Base-by-base conservation (phyloP, 192 early-diverging fungal genomes). In the Powellomyces hirtus region DNA sequence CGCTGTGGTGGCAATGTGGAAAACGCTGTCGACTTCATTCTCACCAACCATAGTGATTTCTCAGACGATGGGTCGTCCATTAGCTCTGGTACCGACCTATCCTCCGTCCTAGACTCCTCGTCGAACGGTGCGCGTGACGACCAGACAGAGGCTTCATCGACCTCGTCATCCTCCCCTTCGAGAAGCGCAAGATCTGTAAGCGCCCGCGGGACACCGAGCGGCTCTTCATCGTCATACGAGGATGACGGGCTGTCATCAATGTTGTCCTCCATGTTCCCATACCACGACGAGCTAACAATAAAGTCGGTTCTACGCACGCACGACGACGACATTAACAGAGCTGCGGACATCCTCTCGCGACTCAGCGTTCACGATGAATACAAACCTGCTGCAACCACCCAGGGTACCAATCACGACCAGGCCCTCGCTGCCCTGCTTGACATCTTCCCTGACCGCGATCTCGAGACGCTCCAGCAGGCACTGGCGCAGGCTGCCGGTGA, bases 191-290 rank as follows among this genome's bases (percentile, higher is more conserved):
- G 27, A 5, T 30, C 7, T 26, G 6, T 30, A 26, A 29, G 31
- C 59, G 0, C 36, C 59, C n/a, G 20, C 59, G 59, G 24, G 14
- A 60, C 58, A 13, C 27, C 16, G 27, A 18, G n/a, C 13, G 53
- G 29, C 53, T 56, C 13, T 13, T 40, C 5, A 36, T 40, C n/a
- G 26, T 6, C 30, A n/a, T n/a, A 37, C 18, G 37, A 37, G 0
- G 60, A 62, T 49, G 46, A 3, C 14, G 14, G 27, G 22, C 59
- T 31, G n/a, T n/a, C n/a, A 29, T 29, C 22, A 22, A 38, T 31
- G 5, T 31, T 69, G 14, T 30, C 57, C 7, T 56, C 62, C 66
- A 62, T 65, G 69, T 75, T 77, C 42, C 68, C 68, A 22, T 22
- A 34, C 33, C 35, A 26, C 13, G n/a, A 20, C 4, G 30, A 36